A percentile compares a stretch with the other conserved stretches of the same genome.
Conservation (phyloP, 2,329 filamentous ascomycete species). For the Pezicula carpinea region DNA sequence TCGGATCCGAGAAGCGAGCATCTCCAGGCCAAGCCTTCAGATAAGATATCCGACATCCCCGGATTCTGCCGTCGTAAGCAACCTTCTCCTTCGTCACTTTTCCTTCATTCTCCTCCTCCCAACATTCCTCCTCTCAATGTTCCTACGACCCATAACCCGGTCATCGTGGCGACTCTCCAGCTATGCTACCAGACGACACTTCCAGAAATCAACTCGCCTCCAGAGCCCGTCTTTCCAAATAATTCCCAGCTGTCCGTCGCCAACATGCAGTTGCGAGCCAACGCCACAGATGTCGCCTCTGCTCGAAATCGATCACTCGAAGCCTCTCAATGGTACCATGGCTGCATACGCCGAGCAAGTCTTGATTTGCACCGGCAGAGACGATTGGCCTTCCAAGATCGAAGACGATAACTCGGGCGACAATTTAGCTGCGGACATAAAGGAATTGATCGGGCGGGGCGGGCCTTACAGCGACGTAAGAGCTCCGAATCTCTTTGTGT, state of each 20-base stretch:
- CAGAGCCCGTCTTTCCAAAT: conserved; percentile 21
- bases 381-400: conserved; percentile 79
- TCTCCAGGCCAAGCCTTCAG: background rate
- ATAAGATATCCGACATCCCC: background rate
- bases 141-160: conserved; percentile 11
- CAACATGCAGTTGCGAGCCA: conserved; percentile 71
- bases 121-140: conserved; percentile 10
- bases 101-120: background rate
- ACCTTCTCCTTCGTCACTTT: background rate
- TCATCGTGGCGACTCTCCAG: conserved; percentile 12
- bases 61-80: background rate
- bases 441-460: conserved; percentile 61
- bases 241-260: conserved; percentile 56
- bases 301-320: conserved; percentile 69
- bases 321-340: conserved; percentile 71
- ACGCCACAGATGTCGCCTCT: conserved; percentile 59
- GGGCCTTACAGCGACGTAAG: conserved; percentile 64
- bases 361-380: conserved; percentile 73
- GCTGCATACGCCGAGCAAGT: conserved; percentile 76
- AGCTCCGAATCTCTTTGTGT: conserved; percentile 12
- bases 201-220: conserved; percentile 1
- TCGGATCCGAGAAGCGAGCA: no score
- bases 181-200: background rate
- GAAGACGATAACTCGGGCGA: conserved; percentile 71
- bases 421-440: conserved; percentile 68